Evolutionary conservation across 331 rosid genomes (phyloP), one percentile per base, ranked within the genome.

Genomic region (Telfairia occidentalis): DNA sequence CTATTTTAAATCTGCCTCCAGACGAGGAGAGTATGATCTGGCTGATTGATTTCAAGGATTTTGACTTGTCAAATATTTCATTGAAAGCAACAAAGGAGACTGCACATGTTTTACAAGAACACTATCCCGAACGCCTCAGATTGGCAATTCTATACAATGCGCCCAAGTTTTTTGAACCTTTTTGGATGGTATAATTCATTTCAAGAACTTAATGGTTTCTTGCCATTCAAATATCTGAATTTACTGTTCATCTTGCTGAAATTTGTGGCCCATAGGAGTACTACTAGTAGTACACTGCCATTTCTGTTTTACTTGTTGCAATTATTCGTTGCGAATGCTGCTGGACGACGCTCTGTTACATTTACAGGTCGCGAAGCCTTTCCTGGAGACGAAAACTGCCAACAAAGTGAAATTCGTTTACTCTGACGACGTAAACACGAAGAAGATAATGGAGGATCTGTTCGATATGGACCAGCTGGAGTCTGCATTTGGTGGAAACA

Each of bases 31-130:
- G 88, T 79, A 79, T 95, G 85, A 84, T 92, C 49, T 95, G 99
- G 97, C 80, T 95, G 78, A 77, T 95, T 82, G 99, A 95, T 82
- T 95, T 91, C 75, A 80, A 87, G 45, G 93, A 95, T 71, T 92
- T 86, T 85, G 89, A 53, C 73, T 13, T 90, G 86, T 82, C 96
- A 50, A 67, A 86, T 85, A 63, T 95, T 73, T 92, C 99, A 34
- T 71, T 95, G 79, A 92, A 83, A 77, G 28, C 88, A 80, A 77
- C 99, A 1, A 82, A 79, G 2, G 99, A 95, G 85, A 82, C 85
- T 76, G 87, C 87, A 76, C 86, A 71, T 67, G 85, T 92, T 48
- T 71, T 95, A 74, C 97, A 92, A 81, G 81, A 90, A 24, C 87
- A 85, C 30, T 92, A 95, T 82, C 99, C 99, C 21, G 87, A 90